Base-by-base conservation (phyloP, 2,329 filamentous ascomycete species). In the Pseudogymnoascus sp. region DNA sequence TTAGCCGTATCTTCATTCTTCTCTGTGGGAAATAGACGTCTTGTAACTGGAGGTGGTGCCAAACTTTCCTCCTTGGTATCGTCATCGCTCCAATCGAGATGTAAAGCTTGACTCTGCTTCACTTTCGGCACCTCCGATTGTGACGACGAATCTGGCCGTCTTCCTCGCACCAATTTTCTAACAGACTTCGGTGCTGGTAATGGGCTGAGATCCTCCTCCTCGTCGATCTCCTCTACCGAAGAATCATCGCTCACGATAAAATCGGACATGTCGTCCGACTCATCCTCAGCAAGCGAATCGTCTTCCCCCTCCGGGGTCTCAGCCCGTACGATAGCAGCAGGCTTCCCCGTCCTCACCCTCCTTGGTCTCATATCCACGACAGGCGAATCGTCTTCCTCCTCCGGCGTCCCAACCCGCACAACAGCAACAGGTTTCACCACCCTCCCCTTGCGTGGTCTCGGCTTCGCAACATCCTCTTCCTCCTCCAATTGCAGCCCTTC, bases 161-260 rank as follows among this genome's bases (percentile, higher is more conserved):
- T 67, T 16, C 71, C 70, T 58, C 62, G 66, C 7, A 72, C 66
- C 8, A 73, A 60, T 58, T 62, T 70, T 23, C 70, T 66, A 0
- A 62, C 64, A 16, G 68, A 66, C 58, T 63, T 69, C 25, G 70
- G 67, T 19, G 42, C 42, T 11, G 33, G 45, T 3, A 30, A 22
- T 11, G 68, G 64, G 11, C 66, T 64, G 12, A 63, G 63, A 19
- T 68, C 67, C 6, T 66, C 36, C 0, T 66, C 60, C 39, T 65
- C 66, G 5, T 69, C 67, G 38, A 70, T 66, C 42, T 49, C 42
- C 1, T 68, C 66, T 7, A 67, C 49, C 38, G 64, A 62, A 5
- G 64, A 63, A 58, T 66, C 68, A 41, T 71, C 69, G 45, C 68
- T 64, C 4, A 72, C 70, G 36, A 73, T 68, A 41, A 73, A 72